These are phyloP conservation scores for Hordeum marinum DNA, from an alignment of 176 grass and related monocot genomes.

Conservation along the genomic window DNA sequence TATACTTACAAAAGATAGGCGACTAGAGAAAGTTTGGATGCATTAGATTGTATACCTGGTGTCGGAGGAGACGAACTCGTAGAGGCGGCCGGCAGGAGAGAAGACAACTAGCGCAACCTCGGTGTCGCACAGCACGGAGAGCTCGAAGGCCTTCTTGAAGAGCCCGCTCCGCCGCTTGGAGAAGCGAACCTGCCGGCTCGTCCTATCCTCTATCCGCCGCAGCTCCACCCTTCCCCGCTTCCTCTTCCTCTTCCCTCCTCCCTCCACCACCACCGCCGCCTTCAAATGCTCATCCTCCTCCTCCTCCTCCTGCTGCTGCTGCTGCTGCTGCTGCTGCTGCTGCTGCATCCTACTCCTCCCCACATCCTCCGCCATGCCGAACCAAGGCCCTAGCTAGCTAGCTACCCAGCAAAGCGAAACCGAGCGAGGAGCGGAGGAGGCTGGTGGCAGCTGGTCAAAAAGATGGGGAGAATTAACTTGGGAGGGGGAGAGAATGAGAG, in stretches of 20 bases:
- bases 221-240: constrained; percentile 29
- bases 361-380: background rate
- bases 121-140: constrained; percentile 22
- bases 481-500: background rate
- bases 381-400: background rate
- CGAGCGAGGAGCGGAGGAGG: background rate
- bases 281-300: background rate
- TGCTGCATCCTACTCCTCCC: background rate
- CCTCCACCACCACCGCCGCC: background rate
- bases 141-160: constrained; percentile 34
- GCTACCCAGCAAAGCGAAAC: background rate
- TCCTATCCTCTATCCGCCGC: constrained; percentile 31
- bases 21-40: background rate
- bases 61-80: constrained; percentile 27
- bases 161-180: constrained; percentile 29
- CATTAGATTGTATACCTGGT: background rate
- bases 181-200: constrained; percentile 31
- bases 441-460: background rate
- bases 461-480: constrained; percentile 5
- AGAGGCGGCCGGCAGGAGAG: constrained; percentile 31
- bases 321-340: too few relatives aligned
- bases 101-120: constrained; percentile 33
- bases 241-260: constrained; percentile 3
- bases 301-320: background rate
- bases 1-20: too few relatives aligned